Evolutionary conservation across 176 grass and related monocot genomes (phyloP).

Genomic region (Tillandsia leiboldiana): DNA sequence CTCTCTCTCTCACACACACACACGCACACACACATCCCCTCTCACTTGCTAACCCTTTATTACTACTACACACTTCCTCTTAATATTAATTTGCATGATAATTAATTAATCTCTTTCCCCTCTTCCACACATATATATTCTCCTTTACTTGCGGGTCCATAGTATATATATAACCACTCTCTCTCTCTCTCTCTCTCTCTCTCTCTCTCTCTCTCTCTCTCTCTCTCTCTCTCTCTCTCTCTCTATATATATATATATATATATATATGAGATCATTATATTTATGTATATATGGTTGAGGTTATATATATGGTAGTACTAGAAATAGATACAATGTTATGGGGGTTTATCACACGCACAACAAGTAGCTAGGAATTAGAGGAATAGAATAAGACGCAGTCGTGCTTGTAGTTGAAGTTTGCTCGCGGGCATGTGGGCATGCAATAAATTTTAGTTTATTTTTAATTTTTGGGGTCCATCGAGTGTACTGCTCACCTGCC

Average conservation of each 20-base stretch:
- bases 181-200: no score
- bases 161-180: no score
- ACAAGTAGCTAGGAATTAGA: not conserved
- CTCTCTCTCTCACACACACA: no score
- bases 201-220: no score
- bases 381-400: constrained; percentile 19
- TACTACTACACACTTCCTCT: constrained; percentile 1
- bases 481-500: constrained; percentile 74
- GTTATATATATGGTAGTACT: not conserved
- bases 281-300: no score
- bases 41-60: constrained; percentile 21
- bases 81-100: not conserved
- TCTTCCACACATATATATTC: constrained; percentile 1
- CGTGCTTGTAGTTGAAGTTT: constrained; percentile 62
- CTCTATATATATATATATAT: no score
- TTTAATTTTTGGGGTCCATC: constrained; percentile 61
- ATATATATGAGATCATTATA: no score
- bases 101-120: constrained; percentile 17
- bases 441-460: constrained; percentile 42
- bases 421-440: constrained; percentile 52
- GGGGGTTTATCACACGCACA: not conserved
- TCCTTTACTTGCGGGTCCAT: no score
- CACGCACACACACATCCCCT: constrained; percentile 12
- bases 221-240: no score
- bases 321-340: not conserved